Evolutionary conservation across 2,329 filamentous ascomycete genomes (phyloP), one percentile per base, ranked within the genome.

Genomic region (Cladosporium austrohemisphaericum): DNA sequence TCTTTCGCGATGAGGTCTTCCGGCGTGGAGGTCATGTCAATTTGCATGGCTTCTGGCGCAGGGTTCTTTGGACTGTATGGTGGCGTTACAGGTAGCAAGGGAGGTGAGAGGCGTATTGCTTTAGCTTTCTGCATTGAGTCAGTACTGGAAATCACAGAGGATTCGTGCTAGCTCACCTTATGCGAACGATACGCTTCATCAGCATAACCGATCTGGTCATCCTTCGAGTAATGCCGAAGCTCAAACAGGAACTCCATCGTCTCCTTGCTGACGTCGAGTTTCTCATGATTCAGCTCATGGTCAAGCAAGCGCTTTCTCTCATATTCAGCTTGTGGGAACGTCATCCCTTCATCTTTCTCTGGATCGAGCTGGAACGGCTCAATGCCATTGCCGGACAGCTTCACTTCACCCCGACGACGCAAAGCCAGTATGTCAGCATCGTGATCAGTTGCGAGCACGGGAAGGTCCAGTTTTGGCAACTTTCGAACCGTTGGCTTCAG

Each of bases 61-160:
- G 49, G 18, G 5, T 20, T 51, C 29, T 68, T 67, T 4, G 69
- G 71, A 35, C 58, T 64, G 22, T 61, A 45, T 5, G 65, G 58
- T 20, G 72, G 73, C 22, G 72, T 71, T 3, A 69, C 49, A 14
- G 74, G 72, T 14, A 77, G 63, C 7, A 78, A 55, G 3, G 73
- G 73, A n/a, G 75, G 75, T 2, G 73, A 72, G n/a, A 75, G 9
- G 13, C 64, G 64, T 25, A 62, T 60, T 4, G 57, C 31, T 22
- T 41, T 54, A 32, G 48, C 43, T 20, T 63, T 61, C 70, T 72
- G 38, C 3, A 29, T 3, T 3, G 59, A 19, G 65, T 65, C 45
- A 59, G 28, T 19, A 11, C 28, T 7, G 19, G n/a, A 14, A 14
- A 33, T 38, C 5, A 6, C n/a, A 2, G 10, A 29, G 1, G 9